A percentile compares a stretch with the other conserved stretches of the same genome.
Conservation (phyloP, 108 stramenopile genomes). For the Craspedostauros australis region DNA sequence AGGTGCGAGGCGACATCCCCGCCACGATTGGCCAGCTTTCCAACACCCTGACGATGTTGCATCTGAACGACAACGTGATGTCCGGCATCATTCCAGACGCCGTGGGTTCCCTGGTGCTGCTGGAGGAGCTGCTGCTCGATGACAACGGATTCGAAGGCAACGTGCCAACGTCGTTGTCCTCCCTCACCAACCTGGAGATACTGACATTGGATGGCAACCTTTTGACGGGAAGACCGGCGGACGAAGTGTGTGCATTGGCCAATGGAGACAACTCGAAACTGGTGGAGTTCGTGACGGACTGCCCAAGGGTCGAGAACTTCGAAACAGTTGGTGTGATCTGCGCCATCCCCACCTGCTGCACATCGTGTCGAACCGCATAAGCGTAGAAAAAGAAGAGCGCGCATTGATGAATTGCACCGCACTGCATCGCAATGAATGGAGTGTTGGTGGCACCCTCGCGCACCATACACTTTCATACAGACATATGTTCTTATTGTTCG, state of each 20-base stretch:
- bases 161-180: slow-evolving; percentile 14
- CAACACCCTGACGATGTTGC: slow-evolving; percentile 7
- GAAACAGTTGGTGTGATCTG: slow-evolving; percentile 30
- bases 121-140: slow-evolving; percentile 16
- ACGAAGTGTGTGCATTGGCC: slow-evolving; percentile 42
- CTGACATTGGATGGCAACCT: slow-evolving; percentile 24
- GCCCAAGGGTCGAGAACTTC: slow-evolving; percentile 7
- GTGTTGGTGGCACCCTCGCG: no score
- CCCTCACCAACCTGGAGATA: slow-evolving; percentile 18
- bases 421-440: no score
- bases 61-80: slow-evolving; percentile 20
- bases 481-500: no score
- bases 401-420: no score
- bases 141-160: slow-evolving; percentile 15
- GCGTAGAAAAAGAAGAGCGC: no score
- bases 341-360: slow-evolving; percentile 29
- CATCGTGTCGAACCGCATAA: slow-evolving; percentile 30
- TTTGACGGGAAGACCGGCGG: slow-evolving; percentile 31
- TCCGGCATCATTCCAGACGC: slow-evolving; percentile 14
- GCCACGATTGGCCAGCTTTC: slow-evolving; percentile 28
- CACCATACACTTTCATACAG: no score
- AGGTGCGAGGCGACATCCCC: slow-evolving; percentile 32
- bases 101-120: slow-evolving; percentile 5
- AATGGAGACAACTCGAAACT: slow-evolving; percentile 1
- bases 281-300: slow-evolving; percentile 27